Conservation (phyloP, 2,329 filamentous ascomycete genomes). For the Alternaria dauci region DNA sequence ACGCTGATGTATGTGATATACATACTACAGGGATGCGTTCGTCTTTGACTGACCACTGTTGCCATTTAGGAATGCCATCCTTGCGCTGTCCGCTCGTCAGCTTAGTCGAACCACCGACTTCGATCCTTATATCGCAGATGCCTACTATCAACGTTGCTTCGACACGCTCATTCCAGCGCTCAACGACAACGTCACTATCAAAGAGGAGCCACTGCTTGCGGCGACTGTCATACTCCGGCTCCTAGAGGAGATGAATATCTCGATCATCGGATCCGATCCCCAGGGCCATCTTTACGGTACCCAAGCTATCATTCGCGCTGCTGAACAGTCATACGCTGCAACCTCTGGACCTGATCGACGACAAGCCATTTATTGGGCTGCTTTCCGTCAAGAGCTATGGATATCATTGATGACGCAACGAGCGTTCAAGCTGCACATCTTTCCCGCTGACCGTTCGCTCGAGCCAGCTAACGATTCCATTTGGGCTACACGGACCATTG, state of each 20-base stretch:
- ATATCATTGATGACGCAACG: conserved; percentile 50
- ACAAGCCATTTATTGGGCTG: conserved; percentile 51
- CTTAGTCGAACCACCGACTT: conserved; percentile 52
- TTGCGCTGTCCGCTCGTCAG: conserved; percentile 55
- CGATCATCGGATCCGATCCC: conserved; percentile 45
- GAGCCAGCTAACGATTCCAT: conserved; percentile 52
- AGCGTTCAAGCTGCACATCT: conserved; percentile 48
- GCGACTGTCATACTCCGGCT: conserved; percentile 54
- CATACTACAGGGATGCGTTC: too few relatives aligned
- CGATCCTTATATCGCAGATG: conserved; percentile 53
- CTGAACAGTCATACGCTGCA: conserved; percentile 44
- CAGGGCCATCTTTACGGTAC: conserved; percentile 53
- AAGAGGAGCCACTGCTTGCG: conserved; percentile 53
- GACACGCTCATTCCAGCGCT: conserved; percentile 53
- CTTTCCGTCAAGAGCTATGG: conserved; percentile 51
- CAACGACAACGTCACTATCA: conserved; percentile 50
- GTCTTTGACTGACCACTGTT: background rate
- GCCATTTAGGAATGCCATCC: conserved; percentile 46
- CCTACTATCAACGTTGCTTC: conserved; percentile 54
- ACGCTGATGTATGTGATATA: conserved; percentile 42
- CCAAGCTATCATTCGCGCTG: conserved; percentile 48
- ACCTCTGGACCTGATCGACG: conserved; percentile 44
- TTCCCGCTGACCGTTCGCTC: conserved; percentile 51
- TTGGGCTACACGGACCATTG: conserved; percentile 55
- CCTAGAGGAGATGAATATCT: conserved; percentile 55